Percentiles rank a stretch among this genome's conserved stretches.
phyloP scores from a whole-genome alignment of 202 grass and related monocot species.

The Saccharum hybrid region DNA sequence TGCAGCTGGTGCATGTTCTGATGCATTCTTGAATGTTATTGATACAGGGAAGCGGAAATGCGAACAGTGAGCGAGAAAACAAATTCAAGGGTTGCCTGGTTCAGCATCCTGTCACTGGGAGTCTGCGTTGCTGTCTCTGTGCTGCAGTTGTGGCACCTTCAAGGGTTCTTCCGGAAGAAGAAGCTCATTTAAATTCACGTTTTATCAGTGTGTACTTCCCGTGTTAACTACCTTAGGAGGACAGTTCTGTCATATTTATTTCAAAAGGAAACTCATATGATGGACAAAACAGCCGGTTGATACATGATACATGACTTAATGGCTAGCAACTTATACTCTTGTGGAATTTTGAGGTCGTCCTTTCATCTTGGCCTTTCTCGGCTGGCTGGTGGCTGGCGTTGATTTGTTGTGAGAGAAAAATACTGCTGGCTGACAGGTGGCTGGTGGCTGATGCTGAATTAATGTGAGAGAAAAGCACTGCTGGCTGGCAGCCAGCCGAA shows the following conservation, averaged over 20 bases:
- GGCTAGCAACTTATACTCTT: conserved; percentile 28
- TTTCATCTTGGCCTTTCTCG: neutral
- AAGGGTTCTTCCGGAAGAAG: conserved; percentile 97
- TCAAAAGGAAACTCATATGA: neutral
- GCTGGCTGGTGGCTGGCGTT: too few relatives aligned
- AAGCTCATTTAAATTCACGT: conserved; percentile 79
- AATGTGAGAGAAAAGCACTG: too few relatives aligned
- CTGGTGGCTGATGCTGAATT: too few relatives aligned
- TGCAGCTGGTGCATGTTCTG: neutral
- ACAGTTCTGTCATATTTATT: conserved; percentile 52
- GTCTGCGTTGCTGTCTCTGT: conserved; percentile 72
- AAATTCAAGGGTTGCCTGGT: conserved; percentile 86
- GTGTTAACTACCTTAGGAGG: conserved; percentile 45
- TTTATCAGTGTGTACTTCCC: conserved; percentile 47
- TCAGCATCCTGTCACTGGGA: conserved; percentile 80
- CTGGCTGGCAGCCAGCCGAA: too few relatives aligned
- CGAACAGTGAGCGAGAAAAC: conserved; percentile 85
- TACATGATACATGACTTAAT: conserved; percentile 44
- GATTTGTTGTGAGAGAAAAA: too few relatives aligned
- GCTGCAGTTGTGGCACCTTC: conserved; percentile 83
- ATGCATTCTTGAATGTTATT: conserved; percentile 23
- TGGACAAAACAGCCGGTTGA: conserved; percentile 31
- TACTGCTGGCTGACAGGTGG: too few relatives aligned
- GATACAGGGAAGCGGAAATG: conserved; percentile 85
- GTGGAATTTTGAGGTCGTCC: neutral